Evolutionary conservation across 345 rosid genomes (phyloP).

Genomic region (Pistacia vera): DNA sequence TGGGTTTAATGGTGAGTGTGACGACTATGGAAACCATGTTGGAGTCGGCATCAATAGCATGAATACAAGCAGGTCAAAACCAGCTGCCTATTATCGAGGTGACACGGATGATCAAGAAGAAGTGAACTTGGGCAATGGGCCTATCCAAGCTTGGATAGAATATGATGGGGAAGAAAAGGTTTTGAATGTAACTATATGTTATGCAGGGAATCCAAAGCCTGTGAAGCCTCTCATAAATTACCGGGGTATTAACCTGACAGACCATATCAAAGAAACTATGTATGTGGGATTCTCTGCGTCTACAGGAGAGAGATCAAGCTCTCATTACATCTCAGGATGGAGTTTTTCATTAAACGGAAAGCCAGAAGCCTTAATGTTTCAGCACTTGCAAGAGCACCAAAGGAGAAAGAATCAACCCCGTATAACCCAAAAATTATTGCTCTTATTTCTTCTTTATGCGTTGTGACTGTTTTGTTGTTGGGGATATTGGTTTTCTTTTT

Average conservation of each 20-base stretch:
- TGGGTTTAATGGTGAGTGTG: slow-evolving; percentile 29
- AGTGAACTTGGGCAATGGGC: slow-evolving; percentile 27
- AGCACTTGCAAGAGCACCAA: slow-evolving; percentile 44
- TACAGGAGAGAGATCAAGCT: slow-evolving; percentile 56
- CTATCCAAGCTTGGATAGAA: slow-evolving; percentile 63
- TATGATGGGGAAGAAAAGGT: slow-evolving; percentile 44
- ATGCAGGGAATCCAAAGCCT: slow-evolving; percentile 38
- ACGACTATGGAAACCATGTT: slow-evolving; percentile 42
- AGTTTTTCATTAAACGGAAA: slow-evolving; percentile 53
- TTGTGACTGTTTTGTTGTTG: slow-evolving; percentile 27
- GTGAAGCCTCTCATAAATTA: slow-evolving; percentile 44
- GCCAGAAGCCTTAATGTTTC: slow-evolving; percentile 41
- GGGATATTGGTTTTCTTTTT: slow-evolving; percentile 33
- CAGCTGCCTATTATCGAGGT: slow-evolving; percentile 24
- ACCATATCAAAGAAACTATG: slow-evolving; percentile 29
- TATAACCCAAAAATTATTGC: slow-evolving; percentile 26
- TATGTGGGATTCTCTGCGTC: slow-evolving; percentile 80
- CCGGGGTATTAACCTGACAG: slow-evolving; percentile 11
- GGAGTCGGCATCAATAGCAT: slow-evolving; percentile 59
- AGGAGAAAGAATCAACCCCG: slow-evolving; percentile 17
- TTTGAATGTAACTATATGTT: slow-evolving; percentile 49
- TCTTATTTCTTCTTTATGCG: slow-evolving; percentile 40
- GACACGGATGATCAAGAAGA: slow-evolving; percentile 22
- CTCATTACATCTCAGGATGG: slow-evolving; percentile 85
- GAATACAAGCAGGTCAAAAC: slow-evolving; percentile 15